phyloP scores from a whole-genome alignment of 768 basidiomycete species.

The Lactarius sanguifluus region DNA sequence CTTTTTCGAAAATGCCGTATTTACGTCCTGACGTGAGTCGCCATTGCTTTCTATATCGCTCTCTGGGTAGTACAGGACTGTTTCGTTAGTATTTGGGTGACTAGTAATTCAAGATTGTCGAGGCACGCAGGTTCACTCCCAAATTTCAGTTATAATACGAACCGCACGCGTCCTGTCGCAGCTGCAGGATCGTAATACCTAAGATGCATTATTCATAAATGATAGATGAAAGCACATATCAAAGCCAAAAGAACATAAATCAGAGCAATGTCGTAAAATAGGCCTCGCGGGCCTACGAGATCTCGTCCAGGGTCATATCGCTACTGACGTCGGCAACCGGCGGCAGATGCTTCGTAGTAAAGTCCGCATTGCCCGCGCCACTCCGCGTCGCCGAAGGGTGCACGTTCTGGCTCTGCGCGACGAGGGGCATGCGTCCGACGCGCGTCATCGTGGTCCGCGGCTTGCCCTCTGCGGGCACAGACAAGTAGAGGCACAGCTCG shows the following conservation, averaged over 20 bases:
- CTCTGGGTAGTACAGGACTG: no score
- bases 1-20: background rate
- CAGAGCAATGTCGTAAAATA: background rate
- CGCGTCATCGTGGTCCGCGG: conserved; percentile 38
- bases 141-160: no score
- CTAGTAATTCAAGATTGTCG: background rate
- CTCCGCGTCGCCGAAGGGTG: conserved; percentile 8
- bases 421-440: conserved; percentile 36
- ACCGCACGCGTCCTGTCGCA: background rate
- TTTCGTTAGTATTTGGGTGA: background rate
- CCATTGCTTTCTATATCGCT: no score
- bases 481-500: conserved; percentile 40
- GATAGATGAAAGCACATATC: conserved; percentile 2
- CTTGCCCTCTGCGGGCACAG: conserved; percentile 36
- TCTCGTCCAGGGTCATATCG: conserved; percentile 38
- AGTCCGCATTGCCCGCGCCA: conserved; percentile 4
- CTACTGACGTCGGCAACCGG: conserved; percentile 27
- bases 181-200: background rate
- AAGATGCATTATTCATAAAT: background rate
- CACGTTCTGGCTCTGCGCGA: conserved; percentile 29
- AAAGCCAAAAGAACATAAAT: conserved; percentile 1
- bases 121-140: no score
- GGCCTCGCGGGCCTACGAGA: conserved; percentile 18
- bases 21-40: background rate
- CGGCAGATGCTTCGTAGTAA: conserved; percentile 21